Conservation (phyloP, 2,329 filamentous ascomycete genomes). For the Coleophoma cylindrospora region DNA sequence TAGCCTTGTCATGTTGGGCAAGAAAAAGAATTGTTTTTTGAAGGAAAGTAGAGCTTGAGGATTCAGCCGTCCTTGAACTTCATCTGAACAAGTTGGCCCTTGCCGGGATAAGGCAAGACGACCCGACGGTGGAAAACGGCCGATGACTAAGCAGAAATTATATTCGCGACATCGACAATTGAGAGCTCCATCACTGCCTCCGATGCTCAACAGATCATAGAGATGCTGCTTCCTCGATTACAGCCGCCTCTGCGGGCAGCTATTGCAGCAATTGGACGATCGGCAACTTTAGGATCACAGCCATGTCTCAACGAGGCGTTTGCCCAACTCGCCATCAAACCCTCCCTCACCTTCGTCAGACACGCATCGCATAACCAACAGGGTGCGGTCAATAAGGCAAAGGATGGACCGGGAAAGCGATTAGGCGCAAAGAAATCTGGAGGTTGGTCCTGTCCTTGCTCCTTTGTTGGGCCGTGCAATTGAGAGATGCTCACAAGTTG, state of each 20-base stretch:
- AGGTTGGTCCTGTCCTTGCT: conserved; percentile 45
- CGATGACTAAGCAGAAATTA: conserved; percentile 5
- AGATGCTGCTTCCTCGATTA: conserved; percentile 39
- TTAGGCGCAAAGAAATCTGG: conserved; percentile 90
- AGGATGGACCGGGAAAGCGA: conserved; percentile 74
- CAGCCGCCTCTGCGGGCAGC: conserved; percentile 36
- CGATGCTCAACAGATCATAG: conserved; percentile 10
- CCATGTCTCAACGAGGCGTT: conserved; percentile 23
- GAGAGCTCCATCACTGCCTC: too few relatives aligned
- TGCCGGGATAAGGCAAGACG: neutral
- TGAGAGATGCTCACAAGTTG: neutral
- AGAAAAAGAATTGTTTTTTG: too few relatives aligned
- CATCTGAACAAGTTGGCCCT: neutral
- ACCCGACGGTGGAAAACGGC: neutral
- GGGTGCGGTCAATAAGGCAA: conserved; percentile 65
- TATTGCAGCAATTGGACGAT: conserved; percentile 24
- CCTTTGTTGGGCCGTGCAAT: neutral
- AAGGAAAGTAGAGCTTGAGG: too few relatives aligned
- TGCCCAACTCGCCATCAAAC: conserved; percentile 16
- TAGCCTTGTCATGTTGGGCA: conserved; percentile 17
- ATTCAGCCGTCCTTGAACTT: neutral
- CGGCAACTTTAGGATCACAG: conserved; percentile 6
- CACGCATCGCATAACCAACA: conserved; percentile 47
- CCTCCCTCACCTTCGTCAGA: conserved; percentile 17
- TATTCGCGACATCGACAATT: neutral